A percentile compares a stretch with the other conserved stretches of the same genome.
These are phyloP conservation scores for Venturia carpophila DNA, from an alignment of 2,329 filamentous ascomycete species.

Conservation along the genomic window DNA sequence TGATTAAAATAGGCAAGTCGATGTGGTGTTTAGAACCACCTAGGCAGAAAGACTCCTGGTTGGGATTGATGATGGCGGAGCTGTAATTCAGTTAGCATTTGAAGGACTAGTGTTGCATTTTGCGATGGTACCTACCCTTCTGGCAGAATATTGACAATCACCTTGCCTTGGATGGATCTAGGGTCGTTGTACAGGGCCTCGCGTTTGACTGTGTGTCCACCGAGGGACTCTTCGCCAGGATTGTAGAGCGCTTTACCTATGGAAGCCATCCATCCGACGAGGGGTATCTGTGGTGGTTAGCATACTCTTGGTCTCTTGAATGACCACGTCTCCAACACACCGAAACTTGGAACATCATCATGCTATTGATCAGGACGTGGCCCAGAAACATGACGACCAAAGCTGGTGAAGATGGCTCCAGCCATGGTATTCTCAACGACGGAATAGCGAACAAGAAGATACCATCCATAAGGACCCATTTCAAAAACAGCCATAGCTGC, in stretches of 20 bases:
- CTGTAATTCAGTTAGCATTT: conserved; percentile 33
- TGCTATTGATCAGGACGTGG: conserved; percentile 68
- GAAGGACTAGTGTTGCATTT: conserved; percentile 18
- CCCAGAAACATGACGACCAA: conserved; percentile 62
- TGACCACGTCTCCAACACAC: background rate
- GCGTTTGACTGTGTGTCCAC: conserved; percentile 86
- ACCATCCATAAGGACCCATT: conserved; percentile 86
- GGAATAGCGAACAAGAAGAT: conserved; percentile 82
- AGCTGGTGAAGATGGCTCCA: conserved; percentile 76
- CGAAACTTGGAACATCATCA: conserved; percentile 85
- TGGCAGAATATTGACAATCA: conserved; percentile 95
- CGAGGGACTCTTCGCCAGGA: conserved; percentile 74
- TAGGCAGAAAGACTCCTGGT: conserved; percentile 73
- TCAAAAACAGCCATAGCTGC: conserved; percentile 85
- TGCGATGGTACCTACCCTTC: conserved; percentile 58
- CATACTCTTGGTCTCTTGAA: background rate
- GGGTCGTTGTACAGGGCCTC: conserved; percentile 82
- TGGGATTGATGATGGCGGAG: conserved; percentile 80
- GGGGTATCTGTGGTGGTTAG: conserved; percentile 53
- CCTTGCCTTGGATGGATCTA: conserved; percentile 88
- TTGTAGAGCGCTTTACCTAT: conserved; percentile 80
- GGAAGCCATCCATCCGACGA: conserved; percentile 63
- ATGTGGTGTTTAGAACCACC: conserved; percentile 53
- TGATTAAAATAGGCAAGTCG: conserved; percentile 79
- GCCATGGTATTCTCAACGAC: conserved; percentile 85